phyloP scores from a whole-genome alignment of 768 basidiomycete genomes.

The Brasilioporus rufonigricans region DNA sequence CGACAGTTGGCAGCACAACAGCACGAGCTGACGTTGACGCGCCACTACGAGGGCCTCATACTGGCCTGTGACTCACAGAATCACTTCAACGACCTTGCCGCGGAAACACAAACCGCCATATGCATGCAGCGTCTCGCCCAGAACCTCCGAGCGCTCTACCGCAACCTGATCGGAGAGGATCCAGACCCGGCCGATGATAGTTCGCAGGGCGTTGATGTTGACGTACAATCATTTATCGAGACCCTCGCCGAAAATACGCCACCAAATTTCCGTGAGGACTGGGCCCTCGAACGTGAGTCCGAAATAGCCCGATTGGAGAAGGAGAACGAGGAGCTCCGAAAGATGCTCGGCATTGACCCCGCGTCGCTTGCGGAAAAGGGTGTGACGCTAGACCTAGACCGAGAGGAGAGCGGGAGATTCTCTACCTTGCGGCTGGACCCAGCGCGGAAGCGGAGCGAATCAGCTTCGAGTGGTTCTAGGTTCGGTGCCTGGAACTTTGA shows the following conservation, averaged over 20 bases:
- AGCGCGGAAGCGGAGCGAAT: conserved; percentile 27
- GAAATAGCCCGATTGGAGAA: conserved; percentile 80
- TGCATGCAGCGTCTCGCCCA: conserved; percentile 72
- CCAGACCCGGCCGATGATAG: conserved; percentile 28
- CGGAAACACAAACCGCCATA: conserved; percentile 57
- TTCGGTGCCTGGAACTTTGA: conserved; percentile 30
- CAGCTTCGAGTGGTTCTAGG: conserved; percentile 21
- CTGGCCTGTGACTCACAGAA: conserved; percentile 58
- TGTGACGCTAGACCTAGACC: conserved; percentile 45
- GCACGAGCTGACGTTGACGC: conserved; percentile 81
- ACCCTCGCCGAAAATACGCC: conserved; percentile 41
- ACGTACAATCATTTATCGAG: conserved; percentile 43
- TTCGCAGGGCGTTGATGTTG: conserved; percentile 35
- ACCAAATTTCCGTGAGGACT: conserved; percentile 58
- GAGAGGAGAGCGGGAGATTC: conserved; percentile 44
- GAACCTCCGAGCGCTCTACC: conserved; percentile 68
- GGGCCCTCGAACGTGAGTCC: conserved; percentile 83
- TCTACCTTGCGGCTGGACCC: conserved; percentile 20
- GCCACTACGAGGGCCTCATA: conserved; percentile 87
- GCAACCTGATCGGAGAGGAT: conserved; percentile 65
- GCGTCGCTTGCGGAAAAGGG: conserved; percentile 51
- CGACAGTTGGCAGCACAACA: conserved; percentile 84
- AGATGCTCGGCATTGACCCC: conserved; percentile 71
- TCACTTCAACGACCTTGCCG: conserved; percentile 53
- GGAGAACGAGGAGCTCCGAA: conserved; percentile 81